phyloP scores from a whole-genome alignment of 805 yeast species.

The Kockiozyma suomiensis region DNA sequence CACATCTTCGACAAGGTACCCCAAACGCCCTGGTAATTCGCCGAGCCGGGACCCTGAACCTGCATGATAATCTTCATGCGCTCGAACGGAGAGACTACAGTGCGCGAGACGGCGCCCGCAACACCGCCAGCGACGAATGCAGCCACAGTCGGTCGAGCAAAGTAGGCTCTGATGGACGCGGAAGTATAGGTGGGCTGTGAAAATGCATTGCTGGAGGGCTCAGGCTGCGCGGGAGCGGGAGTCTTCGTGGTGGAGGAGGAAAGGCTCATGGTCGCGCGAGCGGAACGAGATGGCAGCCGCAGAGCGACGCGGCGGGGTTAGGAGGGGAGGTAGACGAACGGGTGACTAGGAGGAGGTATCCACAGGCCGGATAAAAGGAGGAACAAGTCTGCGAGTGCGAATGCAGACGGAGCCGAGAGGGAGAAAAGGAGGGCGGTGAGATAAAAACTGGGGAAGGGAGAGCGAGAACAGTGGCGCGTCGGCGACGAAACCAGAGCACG shows the following conservation, averaged over 20 bases:
- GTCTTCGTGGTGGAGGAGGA: constrained; percentile 4
- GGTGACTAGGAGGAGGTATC: neutral
- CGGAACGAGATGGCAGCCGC: neutral
- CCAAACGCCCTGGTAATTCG: constrained; percentile 64
- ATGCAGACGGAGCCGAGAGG: neutral
- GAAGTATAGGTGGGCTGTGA: neutral
- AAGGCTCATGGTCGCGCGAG: constrained; percentile 9
- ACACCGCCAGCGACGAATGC: constrained; percentile 94
- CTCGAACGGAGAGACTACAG: constrained; percentile 93
- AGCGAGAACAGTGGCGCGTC: constrained; percentile 1
- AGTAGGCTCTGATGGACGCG: constrained; percentile 4
- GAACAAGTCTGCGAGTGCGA: neutral
- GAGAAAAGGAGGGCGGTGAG: neutral
- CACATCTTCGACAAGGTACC: constrained; percentile 78
- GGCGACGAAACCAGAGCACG: neutral
- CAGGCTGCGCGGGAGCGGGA: constrained; percentile 1
- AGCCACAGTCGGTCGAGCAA: constrained; percentile 50
- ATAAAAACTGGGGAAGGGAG: neutral
- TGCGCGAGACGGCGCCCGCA: constrained; percentile 93
- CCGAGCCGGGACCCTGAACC: constrained; percentile 67
- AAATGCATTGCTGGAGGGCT: neutral
- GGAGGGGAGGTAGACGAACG: neutral
- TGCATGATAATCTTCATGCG: constrained; percentile 90
- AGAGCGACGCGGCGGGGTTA: neutral
- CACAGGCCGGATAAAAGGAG: neutral